These are phyloP conservation scores for Saccharomyces pastorianus DNA, from an alignment of 1,139 yeast genomes.

Conservation along the genomic window DNA sequence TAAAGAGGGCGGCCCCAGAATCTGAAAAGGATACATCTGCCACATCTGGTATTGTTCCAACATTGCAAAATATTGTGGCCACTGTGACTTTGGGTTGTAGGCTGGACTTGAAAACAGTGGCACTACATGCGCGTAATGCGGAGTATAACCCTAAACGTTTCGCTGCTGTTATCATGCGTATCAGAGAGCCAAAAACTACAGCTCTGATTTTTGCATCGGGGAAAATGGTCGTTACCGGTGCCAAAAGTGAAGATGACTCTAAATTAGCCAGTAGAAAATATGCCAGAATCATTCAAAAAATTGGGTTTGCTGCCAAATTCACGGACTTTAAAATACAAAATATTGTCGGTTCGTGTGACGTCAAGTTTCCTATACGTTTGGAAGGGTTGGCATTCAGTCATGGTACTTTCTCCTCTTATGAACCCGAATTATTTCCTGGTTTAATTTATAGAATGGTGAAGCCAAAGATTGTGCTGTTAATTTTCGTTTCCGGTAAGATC, in stretches of 20 bases:
- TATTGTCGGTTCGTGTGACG: conserved; percentile 98
- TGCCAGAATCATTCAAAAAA: conserved; percentile 94
- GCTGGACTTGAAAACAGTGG: conserved; percentile 90
- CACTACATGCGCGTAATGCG: conserved; percentile 97
- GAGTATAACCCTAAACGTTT: conserved; percentile 97
- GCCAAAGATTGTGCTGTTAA: conserved; percentile 91
- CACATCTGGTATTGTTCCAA: conserved; percentile 91
- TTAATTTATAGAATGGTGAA: conserved; percentile 98
- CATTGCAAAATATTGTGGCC: conserved; percentile 93
- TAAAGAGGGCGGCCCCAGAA: conserved; percentile 8
- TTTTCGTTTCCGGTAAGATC: conserved; percentile 94
- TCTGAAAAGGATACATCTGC: conserved; percentile 46
- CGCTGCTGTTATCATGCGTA: conserved; percentile 99
- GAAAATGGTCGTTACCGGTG: conserved; percentile 99
- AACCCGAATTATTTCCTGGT: conserved; percentile 97
- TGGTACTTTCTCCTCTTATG: conserved; percentile 98
- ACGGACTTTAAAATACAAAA: conserved; percentile 97
- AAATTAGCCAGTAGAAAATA: conserved; percentile 94
- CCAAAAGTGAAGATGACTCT: conserved; percentile 95
- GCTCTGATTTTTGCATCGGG: conserved; percentile 98
- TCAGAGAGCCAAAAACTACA: conserved; percentile 96
- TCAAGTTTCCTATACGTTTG: conserved; percentile 90
- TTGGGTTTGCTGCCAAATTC: conserved; percentile 92
- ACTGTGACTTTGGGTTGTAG: conserved; percentile 96
- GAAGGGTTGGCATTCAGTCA: conserved; percentile 98